Evolutionary conservation across 2,329 filamentous ascomycete genomes (phyloP).

Genomic region (Rhinocladiella mackenziei): DNA sequence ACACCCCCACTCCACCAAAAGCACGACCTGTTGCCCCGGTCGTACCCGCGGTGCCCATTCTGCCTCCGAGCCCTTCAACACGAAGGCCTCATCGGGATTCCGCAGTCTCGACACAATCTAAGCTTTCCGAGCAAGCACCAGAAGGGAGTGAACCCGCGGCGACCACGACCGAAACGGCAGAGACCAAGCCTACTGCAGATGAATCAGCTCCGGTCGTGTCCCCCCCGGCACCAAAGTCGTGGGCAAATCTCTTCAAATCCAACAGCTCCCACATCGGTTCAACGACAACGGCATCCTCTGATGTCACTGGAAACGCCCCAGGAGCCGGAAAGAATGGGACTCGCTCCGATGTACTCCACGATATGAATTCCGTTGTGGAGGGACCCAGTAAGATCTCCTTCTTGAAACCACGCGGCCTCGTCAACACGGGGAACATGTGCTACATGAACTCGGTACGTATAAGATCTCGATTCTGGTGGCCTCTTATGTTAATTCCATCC

Average conservation of each 20-base stretch:
- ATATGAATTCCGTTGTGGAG: conserved; percentile 63
- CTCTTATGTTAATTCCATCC: neutral
- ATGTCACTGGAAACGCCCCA: conserved; percentile 31
- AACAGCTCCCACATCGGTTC: conserved; percentile 40
- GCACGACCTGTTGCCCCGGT: conserved; percentile 35
- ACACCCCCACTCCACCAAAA: conserved; percentile 34
- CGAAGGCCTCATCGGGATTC: conserved; percentile 38
- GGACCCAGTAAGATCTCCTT: conserved; percentile 63
- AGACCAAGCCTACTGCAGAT: conserved; percentile 26
- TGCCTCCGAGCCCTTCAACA: conserved; percentile 38
- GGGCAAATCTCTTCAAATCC: conserved; percentile 64
- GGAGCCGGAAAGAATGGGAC: conserved; percentile 51
- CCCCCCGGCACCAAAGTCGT: conserved; percentile 56
- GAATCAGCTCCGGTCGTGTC: conserved; percentile 39
- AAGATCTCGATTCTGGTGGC: neutral
- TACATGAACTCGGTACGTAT: conserved; percentile 95
- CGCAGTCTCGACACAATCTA: conserved; percentile 36
- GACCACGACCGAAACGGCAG: conserved; percentile 11
- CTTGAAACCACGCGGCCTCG: conserved; percentile 84
- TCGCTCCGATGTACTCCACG: conserved; percentile 70
- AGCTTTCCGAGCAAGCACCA: conserved; percentile 29
- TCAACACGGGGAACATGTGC: conserved; percentile 98
- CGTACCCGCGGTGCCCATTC: conserved; percentile 50
- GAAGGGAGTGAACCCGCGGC: conserved; percentile 6
- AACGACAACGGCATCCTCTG: conserved; percentile 29